Percentiles rank a stretch among this genome's conserved stretches.
Evolutionary conservation across 2,329 filamentous ascomycete genomes (phyloP).

Genomic region (Aspergillus versicolor): DNA sequence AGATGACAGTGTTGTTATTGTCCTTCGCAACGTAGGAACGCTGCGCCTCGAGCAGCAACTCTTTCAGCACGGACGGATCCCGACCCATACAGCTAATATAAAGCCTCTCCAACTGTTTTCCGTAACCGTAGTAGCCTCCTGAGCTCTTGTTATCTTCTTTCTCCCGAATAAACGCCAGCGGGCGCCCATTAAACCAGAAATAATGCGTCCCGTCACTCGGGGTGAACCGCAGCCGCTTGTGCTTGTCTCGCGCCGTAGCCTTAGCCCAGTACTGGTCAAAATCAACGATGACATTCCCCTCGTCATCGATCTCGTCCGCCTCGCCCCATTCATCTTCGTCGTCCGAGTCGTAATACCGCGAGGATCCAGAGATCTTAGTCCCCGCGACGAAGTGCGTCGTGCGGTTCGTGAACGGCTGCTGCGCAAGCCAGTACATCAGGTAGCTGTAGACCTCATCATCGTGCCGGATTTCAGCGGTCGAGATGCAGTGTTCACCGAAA

Average conservation of each 20-base stretch:
- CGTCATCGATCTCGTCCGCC: slow-evolving; percentile 24
- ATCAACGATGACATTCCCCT: slow-evolving; percentile 38
- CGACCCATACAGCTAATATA: slow-evolving; percentile 38
- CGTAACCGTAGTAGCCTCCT: neutral
- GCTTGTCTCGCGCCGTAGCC: slow-evolving; percentile 37
- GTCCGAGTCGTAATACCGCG: slow-evolving; percentile 30
- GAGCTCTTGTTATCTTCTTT: slow-evolving; percentile 21
- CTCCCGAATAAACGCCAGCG: slow-evolving; percentile 45
- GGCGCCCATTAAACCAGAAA: slow-evolving; percentile 64
- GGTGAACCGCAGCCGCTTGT: slow-evolving; percentile 54
- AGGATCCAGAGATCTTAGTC: slow-evolving; percentile 53
- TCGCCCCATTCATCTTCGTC: slow-evolving; percentile 21
- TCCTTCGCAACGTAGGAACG: slow-evolving; percentile 36
- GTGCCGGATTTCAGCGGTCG: slow-evolving; percentile 63
- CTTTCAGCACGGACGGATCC: slow-evolving; percentile 33
- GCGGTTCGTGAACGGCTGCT: slow-evolving; percentile 59
- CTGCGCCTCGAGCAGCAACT: slow-evolving; percentile 37
- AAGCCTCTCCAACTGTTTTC: slow-evolving; percentile 27
- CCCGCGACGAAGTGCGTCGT: slow-evolving; percentile 66
- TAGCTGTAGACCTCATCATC: slow-evolving; percentile 74
- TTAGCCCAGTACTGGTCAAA: slow-evolving; percentile 44
- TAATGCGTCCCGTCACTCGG: slow-evolving; percentile 66
- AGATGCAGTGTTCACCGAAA: slow-evolving; percentile 60
- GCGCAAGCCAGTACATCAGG: slow-evolving; percentile 67
- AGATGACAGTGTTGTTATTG: slow-evolving; percentile 38